Percentiles rank a stretch among this genome's conserved stretches.
These are phyloP conservation scores for Ophiostoma angusticollis DNA, from an alignment of 2,329 filamentous ascomycete species.

Conservation along the genomic window DNA sequence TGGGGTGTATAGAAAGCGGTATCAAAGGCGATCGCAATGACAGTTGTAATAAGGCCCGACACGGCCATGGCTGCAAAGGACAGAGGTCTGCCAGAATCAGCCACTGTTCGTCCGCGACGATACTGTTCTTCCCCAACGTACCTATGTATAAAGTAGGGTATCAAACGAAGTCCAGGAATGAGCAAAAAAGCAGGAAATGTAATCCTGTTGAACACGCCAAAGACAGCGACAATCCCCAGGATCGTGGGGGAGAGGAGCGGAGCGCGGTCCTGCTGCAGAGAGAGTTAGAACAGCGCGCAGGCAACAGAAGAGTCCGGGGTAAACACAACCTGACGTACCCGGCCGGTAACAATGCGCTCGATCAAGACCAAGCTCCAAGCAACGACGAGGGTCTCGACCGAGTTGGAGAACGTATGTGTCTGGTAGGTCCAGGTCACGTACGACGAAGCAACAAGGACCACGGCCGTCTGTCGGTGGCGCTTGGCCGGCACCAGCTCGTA, in stretches of 20 bases:
- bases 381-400: constrained; percentile 84
- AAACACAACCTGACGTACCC: constrained; percentile 61
- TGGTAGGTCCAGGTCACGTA: constrained; percentile 99
- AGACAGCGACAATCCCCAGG: constrained; percentile 68
- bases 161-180: constrained; percentile 67
- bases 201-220: constrained; percentile 90
- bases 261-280: constrained; percentile 47
- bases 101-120: not conserved
- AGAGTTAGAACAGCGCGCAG: not conserved
- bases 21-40: constrained; percentile 67
- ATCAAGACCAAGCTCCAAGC: constrained; percentile 90
- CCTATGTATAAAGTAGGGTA: constrained; percentile 78
- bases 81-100: constrained; percentile 31
- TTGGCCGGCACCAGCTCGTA: constrained; percentile 76
- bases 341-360: constrained; percentile 67
- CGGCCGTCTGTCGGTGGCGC: constrained; percentile 57
- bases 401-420: constrained; percentile 96
- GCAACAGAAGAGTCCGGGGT: constrained; percentile 12
- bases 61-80: constrained; percentile 50
- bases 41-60: constrained; percentile 54
- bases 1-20: constrained; percentile 66
- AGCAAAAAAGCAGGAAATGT: constrained; percentile 91
- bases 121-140: constrained; percentile 27
- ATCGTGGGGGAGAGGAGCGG: constrained; percentile 64
- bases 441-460: constrained; percentile 81